phyloP scores from a whole-genome alignment of 768 basidiomycete genomes.

The Neoboletus brunneissimus region DNA sequence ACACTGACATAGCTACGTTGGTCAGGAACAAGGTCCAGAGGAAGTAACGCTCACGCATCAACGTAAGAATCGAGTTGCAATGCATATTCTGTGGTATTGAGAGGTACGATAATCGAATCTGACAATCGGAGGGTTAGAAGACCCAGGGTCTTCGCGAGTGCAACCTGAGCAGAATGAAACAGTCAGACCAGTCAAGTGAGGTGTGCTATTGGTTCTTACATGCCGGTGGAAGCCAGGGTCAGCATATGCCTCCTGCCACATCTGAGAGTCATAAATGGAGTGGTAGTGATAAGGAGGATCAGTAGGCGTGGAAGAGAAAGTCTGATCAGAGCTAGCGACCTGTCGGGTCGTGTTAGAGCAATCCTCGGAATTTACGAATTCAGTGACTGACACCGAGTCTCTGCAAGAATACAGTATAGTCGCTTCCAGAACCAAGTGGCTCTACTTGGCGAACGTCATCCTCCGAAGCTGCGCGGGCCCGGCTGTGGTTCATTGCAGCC shows the following conservation, averaged over 20 bases:
- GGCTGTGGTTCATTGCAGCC: conserved; percentile 32
- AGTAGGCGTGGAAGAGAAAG: conserved; percentile 31
- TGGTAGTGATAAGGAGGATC: conserved; percentile 74
- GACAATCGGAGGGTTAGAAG: conserved; percentile 55
- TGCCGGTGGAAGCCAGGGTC: conserved; percentile 76
- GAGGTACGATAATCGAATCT: conserved; percentile 60
- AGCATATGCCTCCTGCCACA: conserved; percentile 70
- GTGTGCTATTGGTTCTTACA: conserved; percentile 36
- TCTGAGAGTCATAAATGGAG: conserved; percentile 67
- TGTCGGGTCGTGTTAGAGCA: conserved; percentile 6
- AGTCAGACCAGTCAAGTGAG: background rate
- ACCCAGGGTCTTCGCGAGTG: conserved; percentile 64
- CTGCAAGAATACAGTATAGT: conserved; percentile 90
- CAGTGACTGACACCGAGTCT: conserved; percentile 52
- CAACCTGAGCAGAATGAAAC: conserved; percentile 40
- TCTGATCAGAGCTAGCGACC: conserved; percentile 35
- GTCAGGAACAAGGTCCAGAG: conserved; percentile 24
- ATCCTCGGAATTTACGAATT: background rate
- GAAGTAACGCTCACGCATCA: conserved; percentile 44
- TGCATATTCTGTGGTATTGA: conserved; percentile 77
- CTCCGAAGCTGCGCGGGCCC: conserved; percentile 12
- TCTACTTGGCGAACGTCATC: conserved; percentile 42
- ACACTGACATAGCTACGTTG: conserved; percentile 42
- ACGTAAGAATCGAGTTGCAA: conserved; percentile 60
- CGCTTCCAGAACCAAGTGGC: conserved; percentile 79